Conservation (phyloP, 176 grass and related monocot species). For the Musa acuminata region DNA sequence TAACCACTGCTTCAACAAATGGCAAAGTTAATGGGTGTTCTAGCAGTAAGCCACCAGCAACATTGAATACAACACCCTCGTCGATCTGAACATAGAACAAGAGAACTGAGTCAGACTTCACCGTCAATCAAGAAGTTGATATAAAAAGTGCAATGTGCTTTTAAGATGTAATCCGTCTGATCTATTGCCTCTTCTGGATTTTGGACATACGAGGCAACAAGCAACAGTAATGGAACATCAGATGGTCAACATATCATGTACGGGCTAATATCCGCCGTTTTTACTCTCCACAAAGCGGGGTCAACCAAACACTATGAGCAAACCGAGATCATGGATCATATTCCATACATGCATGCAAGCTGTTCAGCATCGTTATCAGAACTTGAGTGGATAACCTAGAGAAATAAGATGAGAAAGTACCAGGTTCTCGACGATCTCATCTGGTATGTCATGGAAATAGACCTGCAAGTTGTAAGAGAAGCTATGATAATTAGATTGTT, state of each 20-base stretch:
- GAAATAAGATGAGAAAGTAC: conserved; percentile 26
- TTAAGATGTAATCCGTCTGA: too few relatives aligned
- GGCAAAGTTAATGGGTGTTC: conserved; percentile 77
- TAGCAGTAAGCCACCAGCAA: conserved; percentile 72
- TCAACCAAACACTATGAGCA: background rate
- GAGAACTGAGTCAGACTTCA: background rate
- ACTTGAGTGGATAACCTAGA: background rate
- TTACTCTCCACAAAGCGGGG: background rate
- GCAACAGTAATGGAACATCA: too few relatives aligned
- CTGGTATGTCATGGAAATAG: conserved; percentile 95
- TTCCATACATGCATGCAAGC: background rate
- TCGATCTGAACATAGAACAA: conserved; percentile 45
- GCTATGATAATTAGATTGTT: too few relatives aligned
- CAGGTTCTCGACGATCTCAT: conserved; percentile 76
- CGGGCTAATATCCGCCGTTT: background rate
- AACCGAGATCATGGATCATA: background rate
- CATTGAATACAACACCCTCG: conserved; percentile 79
- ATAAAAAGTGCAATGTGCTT: background rate
- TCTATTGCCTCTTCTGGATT: too few relatives aligned
- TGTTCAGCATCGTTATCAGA: background rate
- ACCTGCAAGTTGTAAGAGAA: conserved; percentile 61
- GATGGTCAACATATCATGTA: too few relatives aligned
- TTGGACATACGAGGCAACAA: too few relatives aligned
- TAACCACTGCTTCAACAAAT: conserved; percentile 93
- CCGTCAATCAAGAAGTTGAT: background rate